Conservation (phyloP, 106 monocot genomes). For the Posidonia australis region DNA sequence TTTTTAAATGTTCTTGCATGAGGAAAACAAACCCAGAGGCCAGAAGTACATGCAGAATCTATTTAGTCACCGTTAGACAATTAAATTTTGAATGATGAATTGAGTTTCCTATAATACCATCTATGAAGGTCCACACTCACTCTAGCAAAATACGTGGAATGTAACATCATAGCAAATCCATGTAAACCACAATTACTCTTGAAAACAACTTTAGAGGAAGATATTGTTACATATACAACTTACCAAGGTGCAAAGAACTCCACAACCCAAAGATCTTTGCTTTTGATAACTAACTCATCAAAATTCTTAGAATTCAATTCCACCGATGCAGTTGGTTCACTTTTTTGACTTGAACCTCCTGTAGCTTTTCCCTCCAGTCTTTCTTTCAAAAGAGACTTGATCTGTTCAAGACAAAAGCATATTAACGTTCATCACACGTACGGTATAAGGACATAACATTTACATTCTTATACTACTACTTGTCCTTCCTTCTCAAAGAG, state of each 20-base stretch:
- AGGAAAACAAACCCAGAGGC: too few relatives aligned
- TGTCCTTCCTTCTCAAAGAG: too few relatives aligned
- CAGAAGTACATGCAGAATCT: too few relatives aligned
- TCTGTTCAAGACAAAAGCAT: conserved; percentile 18
- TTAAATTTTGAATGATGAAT: too few relatives aligned
- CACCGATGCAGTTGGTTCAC: conserved; percentile 66
- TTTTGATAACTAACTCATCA: conserved; percentile 73
- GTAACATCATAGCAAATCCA: too few relatives aligned
- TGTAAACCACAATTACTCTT: neutral
- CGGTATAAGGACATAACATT: too few relatives aligned
- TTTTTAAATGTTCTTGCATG: too few relatives aligned
- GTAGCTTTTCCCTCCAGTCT: conserved; percentile 61
- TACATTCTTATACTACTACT: too few relatives aligned
- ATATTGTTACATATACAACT: conserved; percentile 8
- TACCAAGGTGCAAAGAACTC: conserved; percentile 99
- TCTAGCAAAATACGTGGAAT: too few relatives aligned
- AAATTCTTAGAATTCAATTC: conserved; percentile 77
- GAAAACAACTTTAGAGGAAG: neutral
- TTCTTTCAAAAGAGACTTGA: conserved; percentile 86
- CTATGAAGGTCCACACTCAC: too few relatives aligned
- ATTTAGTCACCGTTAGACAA: too few relatives aligned
- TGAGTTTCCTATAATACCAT: too few relatives aligned
- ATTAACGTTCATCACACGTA: neutral
- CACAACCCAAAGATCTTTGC: conserved; percentile 91
- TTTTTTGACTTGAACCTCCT: conserved; percentile 54